These are phyloP conservation scores for Malbranchea cinnamomea DNA, from an alignment of 2,329 filamentous ascomycete species.

Conservation along the genomic window DNA sequence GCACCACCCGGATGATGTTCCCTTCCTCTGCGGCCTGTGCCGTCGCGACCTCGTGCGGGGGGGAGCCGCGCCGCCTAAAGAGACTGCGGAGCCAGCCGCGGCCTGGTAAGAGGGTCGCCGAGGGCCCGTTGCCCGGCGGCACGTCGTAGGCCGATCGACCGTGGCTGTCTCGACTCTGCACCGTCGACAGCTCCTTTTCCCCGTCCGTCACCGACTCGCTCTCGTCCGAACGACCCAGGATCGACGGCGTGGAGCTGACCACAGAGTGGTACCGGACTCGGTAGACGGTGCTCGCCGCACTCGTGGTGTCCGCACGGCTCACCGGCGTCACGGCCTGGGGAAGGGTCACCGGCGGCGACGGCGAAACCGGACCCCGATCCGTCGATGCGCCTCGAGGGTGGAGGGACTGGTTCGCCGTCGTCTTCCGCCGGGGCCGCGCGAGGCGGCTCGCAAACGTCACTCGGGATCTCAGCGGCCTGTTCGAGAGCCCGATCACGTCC, in stretches of 20 bases:
- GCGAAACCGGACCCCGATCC: no score
- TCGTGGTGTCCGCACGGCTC: constrained; percentile 45
- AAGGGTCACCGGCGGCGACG: constrained; percentile 24
- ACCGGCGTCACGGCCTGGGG: constrained; percentile 40
- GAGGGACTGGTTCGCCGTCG: background rate
- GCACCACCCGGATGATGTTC: constrained; percentile 3
- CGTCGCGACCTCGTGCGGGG: constrained; percentile 44
- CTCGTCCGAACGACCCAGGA: constrained; percentile 19
- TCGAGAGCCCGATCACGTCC: constrained; percentile 21
- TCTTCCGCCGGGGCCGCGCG: constrained; percentile 4
- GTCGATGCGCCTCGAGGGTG: background rate
- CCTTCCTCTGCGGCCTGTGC: constrained; percentile 34
- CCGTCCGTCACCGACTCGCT: constrained; percentile 19
- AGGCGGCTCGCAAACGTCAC: constrained; percentile 14
- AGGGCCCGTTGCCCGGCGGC: constrained; percentile 16
- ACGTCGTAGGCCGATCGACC: constrained; percentile 17
- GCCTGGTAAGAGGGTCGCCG: constrained; percentile 18
- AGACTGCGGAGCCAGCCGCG: constrained; percentile 35
- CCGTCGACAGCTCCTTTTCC: constrained; percentile 12
- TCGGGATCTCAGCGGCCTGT: constrained; percentile 22
- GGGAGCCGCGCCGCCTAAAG: constrained; percentile 41
- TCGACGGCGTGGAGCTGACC: constrained; percentile 31
- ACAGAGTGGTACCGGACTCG: constrained; percentile 46
- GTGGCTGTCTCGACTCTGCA: constrained; percentile 6
- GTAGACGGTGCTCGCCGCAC: constrained; percentile 49